Percentiles rank a stretch among this genome's conserved stretches.
Conservation (phyloP, 1,284 basidiomycete genomes). For the Rhodotorula sp. region DNA sequence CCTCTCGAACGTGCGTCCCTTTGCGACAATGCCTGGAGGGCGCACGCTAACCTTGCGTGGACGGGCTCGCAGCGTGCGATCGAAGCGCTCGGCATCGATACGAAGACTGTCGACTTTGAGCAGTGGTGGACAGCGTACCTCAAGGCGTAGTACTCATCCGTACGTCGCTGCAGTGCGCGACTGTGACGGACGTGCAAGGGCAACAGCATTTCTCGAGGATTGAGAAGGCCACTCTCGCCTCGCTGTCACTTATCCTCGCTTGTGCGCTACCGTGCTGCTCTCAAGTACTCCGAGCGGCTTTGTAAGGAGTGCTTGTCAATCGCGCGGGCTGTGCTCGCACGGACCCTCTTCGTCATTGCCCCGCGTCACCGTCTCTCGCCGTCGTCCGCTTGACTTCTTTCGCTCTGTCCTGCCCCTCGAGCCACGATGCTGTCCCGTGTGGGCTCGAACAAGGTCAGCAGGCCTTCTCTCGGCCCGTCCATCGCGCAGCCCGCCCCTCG, state of each 20-base stretch:
- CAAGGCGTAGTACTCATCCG: not conserved
- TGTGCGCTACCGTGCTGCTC: not conserved
- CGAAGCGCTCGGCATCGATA: slow-evolving; percentile 36
- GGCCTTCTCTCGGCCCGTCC: not conserved
- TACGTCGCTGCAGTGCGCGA: not conserved
- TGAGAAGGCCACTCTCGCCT: not conserved
- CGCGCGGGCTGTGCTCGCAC: not conserved
- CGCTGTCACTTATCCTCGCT: not conserved
- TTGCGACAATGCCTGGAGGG: not conserved
- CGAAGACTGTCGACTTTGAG: slow-evolving; percentile 24
- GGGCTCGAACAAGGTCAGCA: not conserved
- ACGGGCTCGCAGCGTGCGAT: slow-evolving; percentile 21
- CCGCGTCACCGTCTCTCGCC: not conserved
- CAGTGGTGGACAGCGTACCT: slow-evolving; percentile 29
- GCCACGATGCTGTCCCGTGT: not conserved
- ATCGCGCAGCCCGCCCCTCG: not conserved
- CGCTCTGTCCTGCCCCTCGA: no score
- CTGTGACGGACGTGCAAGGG: no score
- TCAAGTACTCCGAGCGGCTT: no score
- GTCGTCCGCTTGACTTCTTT: not conserved
- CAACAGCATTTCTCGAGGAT: not conserved
- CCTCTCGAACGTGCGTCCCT: slow-evolving; percentile 49
- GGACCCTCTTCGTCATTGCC: not conserved
- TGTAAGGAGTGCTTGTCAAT: no score
- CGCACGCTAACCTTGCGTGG: not conserved